Evolutionary conservation across 2,329 filamentous ascomycete species (phyloP).

Genomic region (Calonectria naviculata): DNA sequence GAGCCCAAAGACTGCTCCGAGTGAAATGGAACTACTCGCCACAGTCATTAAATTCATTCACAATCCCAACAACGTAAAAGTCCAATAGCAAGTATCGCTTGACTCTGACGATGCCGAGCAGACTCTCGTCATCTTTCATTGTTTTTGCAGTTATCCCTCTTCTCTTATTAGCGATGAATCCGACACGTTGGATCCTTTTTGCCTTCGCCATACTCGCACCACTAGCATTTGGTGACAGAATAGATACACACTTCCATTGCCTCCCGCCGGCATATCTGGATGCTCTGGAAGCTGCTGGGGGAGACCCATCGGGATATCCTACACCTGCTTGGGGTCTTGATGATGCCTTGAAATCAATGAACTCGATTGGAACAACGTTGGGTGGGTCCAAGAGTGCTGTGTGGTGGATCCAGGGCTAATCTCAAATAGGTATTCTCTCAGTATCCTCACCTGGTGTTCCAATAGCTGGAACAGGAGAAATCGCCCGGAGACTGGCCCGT

Average conservation of each 20-base stretch:
- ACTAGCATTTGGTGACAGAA: not conserved
- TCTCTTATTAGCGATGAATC: no score
- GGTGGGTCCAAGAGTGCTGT: not conserved
- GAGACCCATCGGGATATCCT: conserved; percentile 23
- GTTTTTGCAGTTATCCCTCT: no score
- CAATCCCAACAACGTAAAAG: no score
- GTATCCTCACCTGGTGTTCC: conserved; percentile 20
- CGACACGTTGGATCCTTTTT: no score
- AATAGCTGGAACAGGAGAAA: conserved; percentile 14
- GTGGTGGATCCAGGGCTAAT: no score
- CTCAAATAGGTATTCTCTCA: conserved; percentile 17
- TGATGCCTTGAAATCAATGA: conserved; percentile 8
- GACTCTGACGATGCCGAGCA: no score
- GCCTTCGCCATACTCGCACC: no score
- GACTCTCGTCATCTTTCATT: no score
- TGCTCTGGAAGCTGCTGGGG: conserved; percentile 15
- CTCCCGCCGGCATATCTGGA: conserved; percentile 17
- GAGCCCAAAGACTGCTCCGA: no score
- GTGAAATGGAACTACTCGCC: no score
- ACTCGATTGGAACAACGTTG: conserved; percentile 5
- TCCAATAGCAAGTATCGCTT: no score
- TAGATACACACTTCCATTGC: conserved; percentile 12
- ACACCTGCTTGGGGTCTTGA: conserved; percentile 25
- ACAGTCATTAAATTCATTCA: no score
- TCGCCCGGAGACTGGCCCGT: conserved; percentile 13